phyloP scores from a whole-genome alignment of 2,329 filamentous ascomycete species.

The Sporothrix pallida region DNA sequence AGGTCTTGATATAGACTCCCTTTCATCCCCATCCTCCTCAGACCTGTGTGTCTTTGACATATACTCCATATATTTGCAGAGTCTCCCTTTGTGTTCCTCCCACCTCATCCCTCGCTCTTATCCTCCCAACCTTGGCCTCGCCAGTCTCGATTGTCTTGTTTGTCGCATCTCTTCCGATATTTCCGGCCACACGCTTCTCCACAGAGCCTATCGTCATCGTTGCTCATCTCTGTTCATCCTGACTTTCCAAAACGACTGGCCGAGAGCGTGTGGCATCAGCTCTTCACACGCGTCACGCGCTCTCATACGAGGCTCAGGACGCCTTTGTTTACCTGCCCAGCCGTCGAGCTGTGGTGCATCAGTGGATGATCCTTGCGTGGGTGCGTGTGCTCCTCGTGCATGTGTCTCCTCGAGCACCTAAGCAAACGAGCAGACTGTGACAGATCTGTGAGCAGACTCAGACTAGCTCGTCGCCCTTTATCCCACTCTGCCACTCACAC shows the following conservation, averaged over 20 bases:
- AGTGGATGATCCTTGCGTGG: conserved; percentile 3
- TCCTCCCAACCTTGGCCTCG: not conserved
- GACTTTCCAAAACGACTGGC: conserved; percentile 19
- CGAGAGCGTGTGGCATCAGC: not conserved
- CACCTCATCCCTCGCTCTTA: not conserved
- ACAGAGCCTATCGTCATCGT: conserved; percentile 9
- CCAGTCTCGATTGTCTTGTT: not conserved
- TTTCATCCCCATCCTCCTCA: not conserved
- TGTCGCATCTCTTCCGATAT: not conserved
- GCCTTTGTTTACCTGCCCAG: conserved; percentile 8
- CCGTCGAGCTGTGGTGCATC: not conserved
- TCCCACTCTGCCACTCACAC: conserved; percentile 21
- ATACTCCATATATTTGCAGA: not conserved
- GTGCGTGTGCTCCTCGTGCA: conserved; percentile 16
- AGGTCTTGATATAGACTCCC: conserved; percentile 7
- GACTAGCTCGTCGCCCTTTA: conserved; percentile 2
- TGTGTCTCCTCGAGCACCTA: not conserved
- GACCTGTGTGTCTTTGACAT: not conserved
- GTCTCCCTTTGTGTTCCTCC: not conserved
- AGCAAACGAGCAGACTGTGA: not conserved
- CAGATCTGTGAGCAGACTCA: not conserved
- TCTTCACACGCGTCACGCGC: conserved; percentile 17
- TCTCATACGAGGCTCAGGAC: too few species aligned
- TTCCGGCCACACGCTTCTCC: not conserved
- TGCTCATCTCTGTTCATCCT: not conserved